Evolutionary conservation across 352 stramenopile species (phyloP).

Genomic region (Pythium phragmitis): DNA sequence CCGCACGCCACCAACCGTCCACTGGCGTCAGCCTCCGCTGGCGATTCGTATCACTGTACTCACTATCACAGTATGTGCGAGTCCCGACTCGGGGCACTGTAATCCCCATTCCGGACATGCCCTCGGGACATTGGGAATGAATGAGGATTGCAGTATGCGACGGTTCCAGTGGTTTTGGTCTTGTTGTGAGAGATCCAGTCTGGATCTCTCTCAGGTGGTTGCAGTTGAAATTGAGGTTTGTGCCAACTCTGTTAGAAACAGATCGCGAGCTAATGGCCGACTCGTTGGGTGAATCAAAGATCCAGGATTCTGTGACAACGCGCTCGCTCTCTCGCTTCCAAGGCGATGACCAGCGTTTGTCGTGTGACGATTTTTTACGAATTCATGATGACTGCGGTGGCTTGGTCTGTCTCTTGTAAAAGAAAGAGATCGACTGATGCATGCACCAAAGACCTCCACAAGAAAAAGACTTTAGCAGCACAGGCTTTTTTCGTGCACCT

Average conservation of each 20-base stretch:
- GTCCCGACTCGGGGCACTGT: too few relatives aligned
- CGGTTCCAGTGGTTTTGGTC: too few relatives aligned
- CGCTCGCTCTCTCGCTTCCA: not conserved
- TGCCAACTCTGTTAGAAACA: not conserved
- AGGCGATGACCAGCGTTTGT: not conserved
- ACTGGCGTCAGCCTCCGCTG: too few relatives aligned
- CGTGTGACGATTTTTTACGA: not conserved
- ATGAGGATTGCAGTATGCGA: too few relatives aligned
- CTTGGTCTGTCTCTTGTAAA: not conserved
- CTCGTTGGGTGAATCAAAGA: too few relatives aligned
- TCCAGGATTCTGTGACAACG: not conserved
- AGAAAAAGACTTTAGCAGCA: slow-evolving; percentile 1
- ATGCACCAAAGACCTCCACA: not conserved
- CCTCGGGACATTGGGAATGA: too few relatives aligned
- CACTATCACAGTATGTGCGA: too few relatives aligned
- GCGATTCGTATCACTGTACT: too few relatives aligned
- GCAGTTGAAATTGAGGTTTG: slow-evolving; percentile 7
- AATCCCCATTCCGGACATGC: too few relatives aligned
- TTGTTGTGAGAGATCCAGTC: not conserved
- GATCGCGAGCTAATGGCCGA: not conserved
- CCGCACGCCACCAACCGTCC: too few relatives aligned
- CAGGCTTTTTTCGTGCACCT: too few relatives aligned
- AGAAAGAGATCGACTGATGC: not conserved
- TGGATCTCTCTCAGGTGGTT: not conserved
- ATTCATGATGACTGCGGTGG: not conserved